These are phyloP conservation scores for Thinopyrum elongatum DNA, from an alignment of 176 grass and related monocot species.

Conservation along the genomic window DNA sequence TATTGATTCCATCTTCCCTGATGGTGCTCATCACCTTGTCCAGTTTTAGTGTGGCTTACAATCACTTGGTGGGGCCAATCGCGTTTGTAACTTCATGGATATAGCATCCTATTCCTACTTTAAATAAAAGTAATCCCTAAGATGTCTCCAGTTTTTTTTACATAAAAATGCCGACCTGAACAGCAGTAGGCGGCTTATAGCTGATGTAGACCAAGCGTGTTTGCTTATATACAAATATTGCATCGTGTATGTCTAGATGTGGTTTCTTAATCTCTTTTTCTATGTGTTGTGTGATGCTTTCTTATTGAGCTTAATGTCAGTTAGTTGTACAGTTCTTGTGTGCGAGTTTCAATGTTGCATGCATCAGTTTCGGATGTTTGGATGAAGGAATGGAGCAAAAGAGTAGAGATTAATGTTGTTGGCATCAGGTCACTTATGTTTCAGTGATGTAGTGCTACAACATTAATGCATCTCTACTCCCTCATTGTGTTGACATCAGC, in stretches of 20 bases:
- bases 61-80: not conserved
- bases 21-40: not conserved
- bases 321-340: not conserved
- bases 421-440: too few species aligned
- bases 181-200: not conserved
- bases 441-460: not conserved
- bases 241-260: not conserved
- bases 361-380: not conserved
- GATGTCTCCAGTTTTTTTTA: not conserved
- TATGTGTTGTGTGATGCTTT: not conserved
- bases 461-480: not conserved
- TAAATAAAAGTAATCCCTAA: not conserved
- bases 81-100: not conserved
- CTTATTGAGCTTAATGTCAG: not conserved
- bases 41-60: not conserved
- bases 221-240: not conserved
- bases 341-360: not conserved
- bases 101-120: not conserved
- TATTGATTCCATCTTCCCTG: not conserved
- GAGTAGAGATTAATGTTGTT: too few species aligned
- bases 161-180: not conserved
- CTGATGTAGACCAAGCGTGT: not conserved
- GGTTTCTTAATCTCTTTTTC: not conserved
- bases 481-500: not conserved
- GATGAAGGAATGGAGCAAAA: not conserved